Evolutionary conservation across 202 grass and related monocot genomes (phyloP).

Genomic region (Zizania palustris): DNA sequence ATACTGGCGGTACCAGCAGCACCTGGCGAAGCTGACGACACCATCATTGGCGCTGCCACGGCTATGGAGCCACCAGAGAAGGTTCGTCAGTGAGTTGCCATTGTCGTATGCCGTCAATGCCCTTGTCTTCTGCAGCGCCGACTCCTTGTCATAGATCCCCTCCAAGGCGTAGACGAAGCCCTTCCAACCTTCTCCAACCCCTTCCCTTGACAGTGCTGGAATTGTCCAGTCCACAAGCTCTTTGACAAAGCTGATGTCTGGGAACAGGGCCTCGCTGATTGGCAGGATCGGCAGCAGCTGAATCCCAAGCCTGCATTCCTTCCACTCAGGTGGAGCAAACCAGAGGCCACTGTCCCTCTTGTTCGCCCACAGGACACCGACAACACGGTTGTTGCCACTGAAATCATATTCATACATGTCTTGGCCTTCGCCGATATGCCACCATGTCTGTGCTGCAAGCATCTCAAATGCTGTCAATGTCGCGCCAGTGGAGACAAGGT

Average conservation of each 20-base stretch:
- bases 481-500: constrained; percentile 59
- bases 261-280: constrained; percentile 78
- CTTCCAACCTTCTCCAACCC: constrained; percentile 92
- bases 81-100: constrained; percentile 80
- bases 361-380: constrained; percentile 87
- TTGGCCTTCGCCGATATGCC: constrained; percentile 70
- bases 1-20: constrained; percentile 86
- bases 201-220: constrained; percentile 66
- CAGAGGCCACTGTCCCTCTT: constrained; percentile 96
- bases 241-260: constrained; percentile 57
- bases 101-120: constrained; percentile 57
- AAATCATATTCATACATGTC: constrained; percentile 83
- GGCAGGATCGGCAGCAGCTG: constrained; percentile 82
- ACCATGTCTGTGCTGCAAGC: constrained; percentile 81
- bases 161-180: constrained; percentile 88
- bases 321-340: constrained; percentile 89
- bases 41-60: constrained; percentile 41
- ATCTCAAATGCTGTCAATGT: constrained; percentile 76
- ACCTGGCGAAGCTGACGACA: constrained; percentile 29
- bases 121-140: constrained; percentile 60
- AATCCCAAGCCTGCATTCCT: constrained; percentile 83
- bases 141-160: constrained; percentile 71
- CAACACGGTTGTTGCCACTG: constrained; percentile 57
- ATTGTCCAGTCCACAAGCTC: constrained; percentile 77
- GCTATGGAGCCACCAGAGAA: constrained; percentile 95